Evolutionary conservation across 768 basidiomycete species (phyloP).

Genomic region (Russula vinacea): DNA sequence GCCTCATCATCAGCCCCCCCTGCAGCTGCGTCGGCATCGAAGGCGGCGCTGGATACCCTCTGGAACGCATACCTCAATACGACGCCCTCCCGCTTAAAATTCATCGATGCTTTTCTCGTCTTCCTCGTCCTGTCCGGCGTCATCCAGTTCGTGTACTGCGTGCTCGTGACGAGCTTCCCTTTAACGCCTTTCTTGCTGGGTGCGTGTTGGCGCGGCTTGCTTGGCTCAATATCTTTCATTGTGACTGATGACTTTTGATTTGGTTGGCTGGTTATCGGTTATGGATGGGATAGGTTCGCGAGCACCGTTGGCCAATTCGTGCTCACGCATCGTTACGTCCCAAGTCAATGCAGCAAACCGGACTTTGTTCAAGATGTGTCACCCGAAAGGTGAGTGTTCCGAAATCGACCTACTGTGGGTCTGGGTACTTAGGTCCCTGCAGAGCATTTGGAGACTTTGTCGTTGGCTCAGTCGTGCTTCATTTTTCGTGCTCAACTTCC

Average conservation of each 20-base stretch:
- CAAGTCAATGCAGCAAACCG: constrained; percentile 89
- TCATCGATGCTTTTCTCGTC: constrained; percentile 88
- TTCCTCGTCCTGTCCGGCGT: constrained; percentile 92
- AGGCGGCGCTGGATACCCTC: constrained; percentile 50
- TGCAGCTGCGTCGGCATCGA: constrained; percentile 10
- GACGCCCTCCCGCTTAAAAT: constrained; percentile 83
- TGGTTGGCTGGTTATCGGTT: not conserved
- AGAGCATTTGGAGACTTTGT: constrained; percentile 98
- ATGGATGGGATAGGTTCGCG: constrained; percentile 58
- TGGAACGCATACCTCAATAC: constrained; percentile 74
- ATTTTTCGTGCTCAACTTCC: constrained; percentile 99
- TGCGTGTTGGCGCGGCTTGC: too few relatives aligned
- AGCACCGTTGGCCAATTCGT: constrained; percentile 98
- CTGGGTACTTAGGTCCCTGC: constrained; percentile 12
- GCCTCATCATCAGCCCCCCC: not conserved
- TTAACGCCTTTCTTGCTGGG: constrained; percentile 97
- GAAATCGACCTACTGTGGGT: not conserved
- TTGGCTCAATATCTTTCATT: too few relatives aligned
- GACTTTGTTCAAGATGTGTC: constrained; percentile 82
- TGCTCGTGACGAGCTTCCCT: constrained; percentile 88
- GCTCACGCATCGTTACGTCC: constrained; percentile 87
- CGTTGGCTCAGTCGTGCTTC: constrained; percentile 87
- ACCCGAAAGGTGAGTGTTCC: constrained; percentile 73
- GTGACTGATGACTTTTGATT: not conserved
- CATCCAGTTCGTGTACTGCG: constrained; percentile 86